A percentile compares a stretch with the other conserved stretches of the same genome.
phyloP scores from a whole-genome alignment of 768 basidiomycete species.

The Hericium erinaceus region DNA sequence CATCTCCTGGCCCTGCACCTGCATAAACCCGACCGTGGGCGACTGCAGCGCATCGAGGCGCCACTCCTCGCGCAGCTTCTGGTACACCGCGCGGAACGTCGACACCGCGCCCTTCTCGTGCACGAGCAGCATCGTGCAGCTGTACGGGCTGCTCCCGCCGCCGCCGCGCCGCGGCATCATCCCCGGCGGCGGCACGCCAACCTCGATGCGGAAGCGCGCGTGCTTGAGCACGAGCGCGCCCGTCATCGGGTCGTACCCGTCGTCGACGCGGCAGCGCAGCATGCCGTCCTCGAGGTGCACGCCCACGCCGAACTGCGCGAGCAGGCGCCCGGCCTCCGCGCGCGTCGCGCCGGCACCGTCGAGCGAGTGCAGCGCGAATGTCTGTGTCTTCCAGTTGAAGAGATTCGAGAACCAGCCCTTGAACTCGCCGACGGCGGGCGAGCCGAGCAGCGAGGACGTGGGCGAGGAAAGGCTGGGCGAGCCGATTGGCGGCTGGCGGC shows the following conservation, averaged over 20 bases:
- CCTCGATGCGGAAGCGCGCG: constrained; percentile 79
- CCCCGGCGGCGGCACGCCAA: constrained; percentile 26
- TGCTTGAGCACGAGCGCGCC: constrained; percentile 52
- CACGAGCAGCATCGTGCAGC: constrained; percentile 65
- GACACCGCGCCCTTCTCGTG: constrained; percentile 90
- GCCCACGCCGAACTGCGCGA: constrained; percentile 54
- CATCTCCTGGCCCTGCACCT: background rate
- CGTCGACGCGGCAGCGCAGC: constrained; percentile 46
- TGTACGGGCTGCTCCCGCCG: constrained; percentile 26
- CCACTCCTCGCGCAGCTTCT: constrained; percentile 65
- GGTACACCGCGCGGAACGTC: constrained; percentile 73
- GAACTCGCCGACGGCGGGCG: constrained; percentile 75
- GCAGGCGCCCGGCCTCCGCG: constrained; percentile 50
- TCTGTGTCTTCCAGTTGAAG: constrained; percentile 81
- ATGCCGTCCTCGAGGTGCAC: constrained; percentile 46
- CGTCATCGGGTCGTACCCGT: constrained; percentile 31
- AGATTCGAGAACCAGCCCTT: constrained; percentile 94
- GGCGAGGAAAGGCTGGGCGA: constrained; percentile 41
- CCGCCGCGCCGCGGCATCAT: constrained; percentile 12
- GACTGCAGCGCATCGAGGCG: constrained; percentile 26
- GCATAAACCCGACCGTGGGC: constrained; percentile 1
- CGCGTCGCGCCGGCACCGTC: constrained; percentile 54
- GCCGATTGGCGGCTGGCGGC: constrained; percentile 31
- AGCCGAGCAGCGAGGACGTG: constrained; percentile 32
- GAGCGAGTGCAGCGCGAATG: constrained; percentile 45